Percentiles rank a stretch among this genome's conserved stretches.
Conservation (phyloP, 306 rosid genomes). For the Vachellia collinsii region DNA sequence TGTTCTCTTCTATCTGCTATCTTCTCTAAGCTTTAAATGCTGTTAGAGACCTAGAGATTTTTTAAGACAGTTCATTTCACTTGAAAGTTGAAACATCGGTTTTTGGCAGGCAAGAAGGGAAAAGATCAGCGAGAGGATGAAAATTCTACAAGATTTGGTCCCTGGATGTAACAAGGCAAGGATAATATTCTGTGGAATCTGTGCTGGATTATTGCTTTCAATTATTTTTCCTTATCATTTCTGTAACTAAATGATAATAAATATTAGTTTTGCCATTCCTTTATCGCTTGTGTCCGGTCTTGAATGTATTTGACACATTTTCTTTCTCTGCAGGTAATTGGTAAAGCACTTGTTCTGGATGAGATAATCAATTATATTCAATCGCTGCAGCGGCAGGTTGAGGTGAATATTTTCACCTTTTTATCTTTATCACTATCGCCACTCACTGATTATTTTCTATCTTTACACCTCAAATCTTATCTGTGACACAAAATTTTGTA, state of each 20-base stretch:
- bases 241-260: not conserved
- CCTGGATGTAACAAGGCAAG: slow-evolving; percentile 94
- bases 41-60: slow-evolving; percentile 2
- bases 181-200: slow-evolving; percentile 16
- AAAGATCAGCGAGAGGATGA: slow-evolving; percentile 94
- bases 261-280: not conserved
- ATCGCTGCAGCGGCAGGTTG: slow-evolving; percentile 87
- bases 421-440: slow-evolving; percentile 6
- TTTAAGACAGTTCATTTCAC: not conserved
- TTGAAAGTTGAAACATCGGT: slow-evolving; percentile 18
- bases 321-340: slow-evolving; percentile 64
- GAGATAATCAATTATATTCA: slow-evolving; percentile 95
- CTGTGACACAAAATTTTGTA: slow-evolving; percentile 37
- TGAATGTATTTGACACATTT: not conserved
- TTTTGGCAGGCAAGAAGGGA: slow-evolving; percentile 87
- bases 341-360: slow-evolving; percentile 89
- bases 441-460: not conserved
- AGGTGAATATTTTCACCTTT: slow-evolving; percentile 52
- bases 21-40: slow-evolving; percentile 10
- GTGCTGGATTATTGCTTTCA: slow-evolving; percentile 13
- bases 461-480: slow-evolving; percentile 23
- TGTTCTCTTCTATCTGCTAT: slow-evolving; percentile 25
- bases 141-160: slow-evolving; percentile 86
- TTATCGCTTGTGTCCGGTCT: not conserved
- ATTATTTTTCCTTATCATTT: not conserved